These are phyloP conservation scores for Lagenidium giganteum DNA, from an alignment of 352 stramenopile species.

Conservation along the genomic window DNA sequence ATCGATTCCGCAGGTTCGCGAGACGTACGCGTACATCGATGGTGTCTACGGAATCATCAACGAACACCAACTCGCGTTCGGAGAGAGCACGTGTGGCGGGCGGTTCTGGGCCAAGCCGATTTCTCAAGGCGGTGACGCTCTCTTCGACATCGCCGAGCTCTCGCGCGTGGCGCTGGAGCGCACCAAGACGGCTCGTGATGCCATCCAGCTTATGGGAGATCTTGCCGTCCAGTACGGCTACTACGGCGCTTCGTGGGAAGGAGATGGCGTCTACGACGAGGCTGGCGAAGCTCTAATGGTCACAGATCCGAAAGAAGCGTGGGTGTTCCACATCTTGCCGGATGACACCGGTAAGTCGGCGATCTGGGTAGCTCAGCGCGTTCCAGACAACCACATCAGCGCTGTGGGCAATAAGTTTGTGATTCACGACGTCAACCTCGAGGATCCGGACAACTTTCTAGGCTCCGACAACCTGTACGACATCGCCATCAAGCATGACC, in stretches of 20 bases:
- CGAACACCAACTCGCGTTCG: slow-evolving; percentile 76
- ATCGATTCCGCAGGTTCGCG: slow-evolving; percentile 52
- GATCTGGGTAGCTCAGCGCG: slow-evolving; percentile 91
- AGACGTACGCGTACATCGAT: slow-evolving; percentile 78
- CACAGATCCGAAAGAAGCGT: slow-evolving; percentile 87
- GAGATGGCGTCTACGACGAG: slow-evolving; percentile 47
- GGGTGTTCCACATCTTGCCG: slow-evolving; percentile 95
- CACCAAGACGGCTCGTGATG: slow-evolving; percentile 64
- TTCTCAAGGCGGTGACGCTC: slow-evolving; percentile 71
- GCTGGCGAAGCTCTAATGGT: slow-evolving; percentile 89
- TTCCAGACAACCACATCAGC: slow-evolving; percentile 81
- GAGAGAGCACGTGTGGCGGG: slow-evolving; percentile 74
- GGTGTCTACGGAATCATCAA: slow-evolving; percentile 83
- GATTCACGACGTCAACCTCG: slow-evolving; percentile 84
- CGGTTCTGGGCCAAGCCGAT: slow-evolving; percentile 54
- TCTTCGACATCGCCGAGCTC: slow-evolving; percentile 87
- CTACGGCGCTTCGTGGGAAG: slow-evolving; percentile 88
- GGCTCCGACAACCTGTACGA: slow-evolving; percentile 85
- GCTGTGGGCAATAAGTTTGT: slow-evolving; percentile 94
- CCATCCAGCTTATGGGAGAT: slow-evolving; percentile 91
- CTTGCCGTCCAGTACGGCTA: slow-evolving; percentile 90
- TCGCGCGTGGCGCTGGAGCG: slow-evolving; percentile 88
- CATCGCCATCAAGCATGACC: slow-evolving; percentile 78
- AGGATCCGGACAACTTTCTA: slow-evolving; percentile 79
- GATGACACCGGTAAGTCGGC: slow-evolving; percentile 91